These are phyloP conservation scores for Metschnikowia kunwiensis DNA, from an alignment of 805 yeast species.

Conservation along the genomic window DNA sequence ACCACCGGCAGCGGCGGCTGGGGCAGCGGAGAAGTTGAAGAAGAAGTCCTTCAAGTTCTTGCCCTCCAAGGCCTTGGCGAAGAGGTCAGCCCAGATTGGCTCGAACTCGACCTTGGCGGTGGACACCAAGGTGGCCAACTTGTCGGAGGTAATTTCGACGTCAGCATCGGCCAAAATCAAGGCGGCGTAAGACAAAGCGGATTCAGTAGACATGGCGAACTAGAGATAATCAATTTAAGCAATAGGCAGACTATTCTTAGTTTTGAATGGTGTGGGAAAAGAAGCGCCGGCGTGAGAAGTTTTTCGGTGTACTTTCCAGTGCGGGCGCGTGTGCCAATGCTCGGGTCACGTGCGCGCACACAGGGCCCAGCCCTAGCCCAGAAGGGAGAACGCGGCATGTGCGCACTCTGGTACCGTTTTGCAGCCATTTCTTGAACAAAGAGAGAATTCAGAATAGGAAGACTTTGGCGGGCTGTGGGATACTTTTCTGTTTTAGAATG, in stretches of 20 bases:
- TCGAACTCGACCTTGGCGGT: conserved; percentile 46
- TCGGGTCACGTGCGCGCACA: conserved; percentile 14
- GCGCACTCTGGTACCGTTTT: not conserved
- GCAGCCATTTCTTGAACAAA: no score
- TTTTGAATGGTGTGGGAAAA: conserved; percentile 20
- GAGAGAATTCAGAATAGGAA: no score
- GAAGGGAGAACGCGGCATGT: not conserved
- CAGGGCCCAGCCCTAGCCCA: conserved; percentile 14
- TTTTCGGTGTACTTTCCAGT: conserved; percentile 12
- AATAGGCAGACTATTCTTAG: conserved; percentile 49
- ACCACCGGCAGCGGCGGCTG: conserved; percentile 79
- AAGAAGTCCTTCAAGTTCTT: conserved; percentile 47
- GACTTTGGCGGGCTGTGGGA: no score
- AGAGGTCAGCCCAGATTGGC: conserved; percentile 47
- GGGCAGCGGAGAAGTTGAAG: conserved; percentile 47
- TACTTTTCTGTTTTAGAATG: no score
- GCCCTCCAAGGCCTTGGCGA: conserved; percentile 47
- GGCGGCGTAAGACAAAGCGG: conserved; percentile 50
- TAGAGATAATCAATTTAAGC: conserved; percentile 51
- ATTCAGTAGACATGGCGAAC: conserved; percentile 47
- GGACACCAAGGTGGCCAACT: conserved; percentile 39
- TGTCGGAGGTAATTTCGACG: conserved; percentile 44
- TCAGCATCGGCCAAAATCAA: conserved; percentile 49
- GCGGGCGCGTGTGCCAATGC: conserved; percentile 1
- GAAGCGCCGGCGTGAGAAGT: conserved; percentile 6